phyloP scores from a whole-genome alignment of 1,284 basidiomycete genomes.

The Melampsora larici-populina region DNA sequence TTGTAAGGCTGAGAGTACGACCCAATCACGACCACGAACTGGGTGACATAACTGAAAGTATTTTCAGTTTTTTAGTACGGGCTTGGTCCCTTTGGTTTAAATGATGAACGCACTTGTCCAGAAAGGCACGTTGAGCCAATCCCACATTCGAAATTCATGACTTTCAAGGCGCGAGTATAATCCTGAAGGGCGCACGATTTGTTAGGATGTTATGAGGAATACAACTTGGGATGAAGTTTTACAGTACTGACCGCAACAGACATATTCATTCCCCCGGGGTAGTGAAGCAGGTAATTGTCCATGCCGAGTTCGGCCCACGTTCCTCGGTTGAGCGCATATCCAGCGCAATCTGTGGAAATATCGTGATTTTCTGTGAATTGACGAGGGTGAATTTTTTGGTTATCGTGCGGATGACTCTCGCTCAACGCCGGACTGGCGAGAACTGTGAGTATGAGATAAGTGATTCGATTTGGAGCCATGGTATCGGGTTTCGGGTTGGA shows the following conservation, averaged over 20 bases:
- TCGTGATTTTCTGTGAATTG: background rate
- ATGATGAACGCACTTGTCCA: constrained; percentile 15
- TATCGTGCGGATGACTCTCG: background rate
- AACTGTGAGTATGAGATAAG: background rate
- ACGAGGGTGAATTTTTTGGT: background rate
- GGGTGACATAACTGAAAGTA: constrained; percentile 26
- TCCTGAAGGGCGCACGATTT: constrained; percentile 8
- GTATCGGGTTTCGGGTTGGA: too few species aligned
- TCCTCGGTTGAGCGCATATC: constrained; percentile 35
- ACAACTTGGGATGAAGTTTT: background rate
- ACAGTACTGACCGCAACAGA: constrained; percentile 8
- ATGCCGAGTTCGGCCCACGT: constrained; percentile 40
- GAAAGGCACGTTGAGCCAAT: constrained; percentile 21
- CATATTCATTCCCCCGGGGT: constrained; percentile 23
- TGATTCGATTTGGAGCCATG: background rate
- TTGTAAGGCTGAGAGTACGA: constrained; percentile 39
- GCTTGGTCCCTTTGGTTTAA: background rate
- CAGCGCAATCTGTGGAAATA: constrained; percentile 17
- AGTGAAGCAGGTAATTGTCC: constrained; percentile 34
- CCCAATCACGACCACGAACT: constrained; percentile 34
- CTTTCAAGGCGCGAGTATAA: constrained; percentile 31
- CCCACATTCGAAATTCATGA: constrained; percentile 38
- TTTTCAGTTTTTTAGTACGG: background rate
- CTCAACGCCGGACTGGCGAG: background rate
- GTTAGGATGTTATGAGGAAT: background rate